phyloP scores from a whole-genome alignment of 208 protist species.

The Trypanosoma brucei region DNA sequence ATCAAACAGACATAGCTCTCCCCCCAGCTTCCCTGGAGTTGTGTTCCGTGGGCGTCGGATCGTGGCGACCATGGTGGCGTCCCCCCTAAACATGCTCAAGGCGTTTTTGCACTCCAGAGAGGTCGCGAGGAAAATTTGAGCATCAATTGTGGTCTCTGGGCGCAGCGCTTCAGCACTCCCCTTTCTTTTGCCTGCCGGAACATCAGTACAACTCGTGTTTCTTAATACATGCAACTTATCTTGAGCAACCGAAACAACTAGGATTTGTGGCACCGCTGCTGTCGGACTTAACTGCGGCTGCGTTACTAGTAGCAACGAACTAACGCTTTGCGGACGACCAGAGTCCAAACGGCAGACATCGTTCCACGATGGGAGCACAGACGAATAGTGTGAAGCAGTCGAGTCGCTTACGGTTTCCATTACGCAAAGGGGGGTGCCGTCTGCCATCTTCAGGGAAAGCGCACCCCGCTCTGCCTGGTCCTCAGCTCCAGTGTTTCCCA shows the following conservation, averaged over 20 bases:
- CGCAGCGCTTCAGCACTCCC: not conserved
- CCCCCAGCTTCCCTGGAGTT: not conserved
- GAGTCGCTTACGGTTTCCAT: not conserved
- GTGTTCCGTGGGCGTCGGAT: not conserved
- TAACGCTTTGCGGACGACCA: not conserved
- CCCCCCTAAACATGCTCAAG: conserved; percentile 6
- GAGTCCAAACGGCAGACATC: not conserved
- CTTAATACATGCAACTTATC: not conserved
- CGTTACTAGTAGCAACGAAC: not conserved
- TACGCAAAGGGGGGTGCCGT: conserved; percentile 12
- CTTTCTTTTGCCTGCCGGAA: too few species aligned
- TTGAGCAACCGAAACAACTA: conserved; percentile 9
- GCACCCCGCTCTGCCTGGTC: not conserved
- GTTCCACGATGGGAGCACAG: conserved; percentile 3
- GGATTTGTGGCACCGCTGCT: not conserved
- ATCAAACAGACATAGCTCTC: conserved; percentile 17
- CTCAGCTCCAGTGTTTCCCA: conserved; percentile 1
- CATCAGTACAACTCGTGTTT: too few species aligned
- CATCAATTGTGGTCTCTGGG: not conserved
- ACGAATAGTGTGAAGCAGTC: not conserved
- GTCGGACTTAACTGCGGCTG: not conserved
- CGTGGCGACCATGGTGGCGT: conserved; percentile 3
- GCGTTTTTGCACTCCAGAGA: conserved; percentile 13
- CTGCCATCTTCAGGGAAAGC: not conserved
- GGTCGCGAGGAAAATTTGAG: conserved; percentile 9